Evolutionary conservation across 768 basidiomycete species (phyloP).

Genomic region (Naganishia friedmannii): DNA sequence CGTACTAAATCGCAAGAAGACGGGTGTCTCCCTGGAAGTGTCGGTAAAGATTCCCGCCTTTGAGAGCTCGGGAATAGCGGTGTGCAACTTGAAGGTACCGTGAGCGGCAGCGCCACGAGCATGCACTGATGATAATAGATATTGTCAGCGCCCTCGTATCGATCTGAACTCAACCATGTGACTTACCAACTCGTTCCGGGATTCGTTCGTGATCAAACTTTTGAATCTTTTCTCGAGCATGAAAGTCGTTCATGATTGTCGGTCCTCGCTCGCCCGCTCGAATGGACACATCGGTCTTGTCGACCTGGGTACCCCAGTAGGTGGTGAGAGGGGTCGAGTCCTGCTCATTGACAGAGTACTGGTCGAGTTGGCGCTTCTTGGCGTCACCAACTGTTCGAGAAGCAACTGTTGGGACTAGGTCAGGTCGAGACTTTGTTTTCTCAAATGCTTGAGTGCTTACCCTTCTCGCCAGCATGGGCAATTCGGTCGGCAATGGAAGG

Average conservation of each 20-base stretch:
- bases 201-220: constrained; percentile 82
- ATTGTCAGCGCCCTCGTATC: too few species aligned
- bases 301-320: constrained; percentile 50
- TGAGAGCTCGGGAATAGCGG: constrained; percentile 68
- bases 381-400: constrained; percentile 44
- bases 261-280: constrained; percentile 60
- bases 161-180: too few species aligned
- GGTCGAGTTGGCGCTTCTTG: constrained; percentile 47
- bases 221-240: constrained; percentile 48
- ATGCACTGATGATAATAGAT: constrained; percentile 43
- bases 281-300: constrained; percentile 50
- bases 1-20: constrained; percentile 80
- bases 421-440: not conserved
- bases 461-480: constrained; percentile 16
- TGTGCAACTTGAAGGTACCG: constrained; percentile 76
- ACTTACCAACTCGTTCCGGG: constrained; percentile 24
- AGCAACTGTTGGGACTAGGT: not conserved
- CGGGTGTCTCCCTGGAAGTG: constrained; percentile 67
- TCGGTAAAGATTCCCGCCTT: constrained; percentile 60
- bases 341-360: constrained; percentile 35
- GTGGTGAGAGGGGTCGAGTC: constrained; percentile 40
- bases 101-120: constrained; percentile 61
- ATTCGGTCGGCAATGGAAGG: constrained; percentile 21
- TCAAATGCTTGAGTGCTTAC: not conserved
- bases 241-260: constrained; percentile 63